These are phyloP conservation scores for Penicillium sclerotigenum DNA, from an alignment of 2,329 filamentous ascomycete genomes.

Conservation along the genomic window DNA sequence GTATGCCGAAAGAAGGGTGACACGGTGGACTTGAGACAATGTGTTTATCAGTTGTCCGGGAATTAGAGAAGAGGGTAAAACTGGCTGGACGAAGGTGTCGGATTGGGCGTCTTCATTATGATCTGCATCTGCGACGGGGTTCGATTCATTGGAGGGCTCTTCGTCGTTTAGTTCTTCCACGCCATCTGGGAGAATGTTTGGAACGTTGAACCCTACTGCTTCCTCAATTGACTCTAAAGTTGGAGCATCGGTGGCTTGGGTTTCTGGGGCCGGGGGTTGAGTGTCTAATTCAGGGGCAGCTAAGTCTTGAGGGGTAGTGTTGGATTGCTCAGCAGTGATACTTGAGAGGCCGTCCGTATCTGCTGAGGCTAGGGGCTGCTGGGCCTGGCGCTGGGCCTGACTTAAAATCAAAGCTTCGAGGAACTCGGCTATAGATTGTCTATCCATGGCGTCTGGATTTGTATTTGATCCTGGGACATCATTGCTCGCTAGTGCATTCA, in stretches of 20 bases:
- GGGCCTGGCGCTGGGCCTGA: slow-evolving; percentile 23
- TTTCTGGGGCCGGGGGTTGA: slow-evolving; percentile 8
- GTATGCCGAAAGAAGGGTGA: slow-evolving; percentile 44
- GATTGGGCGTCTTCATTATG: slow-evolving; percentile 11
- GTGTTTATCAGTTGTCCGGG: slow-evolving; percentile 13
- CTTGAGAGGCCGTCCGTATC: slow-evolving; percentile 27
- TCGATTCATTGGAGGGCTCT: slow-evolving; percentile 15
- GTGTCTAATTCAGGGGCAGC: slow-evolving; percentile 3
- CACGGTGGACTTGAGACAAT: slow-evolving; percentile 31
- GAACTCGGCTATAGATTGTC: slow-evolving; percentile 34
- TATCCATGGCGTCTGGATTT: slow-evolving; percentile 20
- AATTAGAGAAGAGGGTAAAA: slow-evolving; percentile 17
- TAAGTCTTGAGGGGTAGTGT: slow-evolving; percentile 12
- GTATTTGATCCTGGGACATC: slow-evolving; percentile 11
- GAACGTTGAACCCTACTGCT: slow-evolving; percentile 8
- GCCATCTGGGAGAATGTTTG: slow-evolving; percentile 31
- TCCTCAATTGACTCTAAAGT: slow-evolving; percentile 11
- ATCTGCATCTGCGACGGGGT: slow-evolving; percentile 10
- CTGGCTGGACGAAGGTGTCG: slow-evolving; percentile 16
- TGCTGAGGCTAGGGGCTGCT: slow-evolving; percentile 11
- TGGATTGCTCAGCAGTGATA: slow-evolving; percentile 19
- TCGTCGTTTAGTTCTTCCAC: slow-evolving; percentile 31
- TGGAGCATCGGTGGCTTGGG: slow-evolving; percentile 1
- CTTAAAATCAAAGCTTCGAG: slow-evolving; percentile 36
- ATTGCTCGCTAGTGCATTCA: slow-evolving; percentile 13